A percentile compares a stretch with the other conserved stretches of the same genome.
These are phyloP conservation scores for Citrus hindsii DNA, from an alignment of 345 rosid species.

Conservation along the genomic window DNA sequence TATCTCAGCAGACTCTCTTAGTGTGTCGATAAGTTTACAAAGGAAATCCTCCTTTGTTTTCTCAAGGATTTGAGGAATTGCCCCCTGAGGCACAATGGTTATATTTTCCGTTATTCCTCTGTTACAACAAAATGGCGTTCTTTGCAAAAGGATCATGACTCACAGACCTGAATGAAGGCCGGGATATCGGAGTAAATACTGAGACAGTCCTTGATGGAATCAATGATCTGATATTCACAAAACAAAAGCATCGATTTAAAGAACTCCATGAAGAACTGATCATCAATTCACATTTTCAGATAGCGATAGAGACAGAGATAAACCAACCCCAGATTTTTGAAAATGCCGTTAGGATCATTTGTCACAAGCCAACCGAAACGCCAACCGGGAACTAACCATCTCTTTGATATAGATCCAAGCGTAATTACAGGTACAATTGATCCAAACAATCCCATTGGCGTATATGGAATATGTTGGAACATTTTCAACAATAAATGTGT, in stretches of 20 bases:
- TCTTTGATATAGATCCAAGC: constrained; percentile 65
- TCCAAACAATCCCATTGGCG: constrained; percentile 68
- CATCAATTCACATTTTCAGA: not conserved
- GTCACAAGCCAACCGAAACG: constrained; percentile 68
- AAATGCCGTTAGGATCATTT: constrained; percentile 55
- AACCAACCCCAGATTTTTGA: constrained; percentile 44
- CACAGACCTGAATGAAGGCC: constrained; percentile 51
- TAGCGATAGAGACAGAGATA: not conserved
- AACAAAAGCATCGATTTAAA: not conserved
- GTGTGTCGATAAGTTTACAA: constrained; percentile 33
- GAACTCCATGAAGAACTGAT: not conserved
- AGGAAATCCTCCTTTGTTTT: constrained; percentile 65
- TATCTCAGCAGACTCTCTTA: constrained; percentile 48
- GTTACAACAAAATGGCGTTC: too few relatives aligned
- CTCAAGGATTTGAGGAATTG: constrained; percentile 61
- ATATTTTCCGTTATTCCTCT: too few relatives aligned
- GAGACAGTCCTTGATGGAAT: constrained; percentile 17
- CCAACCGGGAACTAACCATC: constrained; percentile 89
- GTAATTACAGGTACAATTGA: constrained; percentile 59
- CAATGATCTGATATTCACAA: constrained; percentile 21
- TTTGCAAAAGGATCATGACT: not conserved
- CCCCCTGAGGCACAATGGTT: constrained; percentile 43
- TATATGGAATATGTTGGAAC: too few relatives aligned
- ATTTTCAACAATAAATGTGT: too few relatives aligned
- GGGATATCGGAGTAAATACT: constrained; percentile 36